Conservation (phyloP, 345 rosid species). For the Geranium rotundifolium region DNA sequence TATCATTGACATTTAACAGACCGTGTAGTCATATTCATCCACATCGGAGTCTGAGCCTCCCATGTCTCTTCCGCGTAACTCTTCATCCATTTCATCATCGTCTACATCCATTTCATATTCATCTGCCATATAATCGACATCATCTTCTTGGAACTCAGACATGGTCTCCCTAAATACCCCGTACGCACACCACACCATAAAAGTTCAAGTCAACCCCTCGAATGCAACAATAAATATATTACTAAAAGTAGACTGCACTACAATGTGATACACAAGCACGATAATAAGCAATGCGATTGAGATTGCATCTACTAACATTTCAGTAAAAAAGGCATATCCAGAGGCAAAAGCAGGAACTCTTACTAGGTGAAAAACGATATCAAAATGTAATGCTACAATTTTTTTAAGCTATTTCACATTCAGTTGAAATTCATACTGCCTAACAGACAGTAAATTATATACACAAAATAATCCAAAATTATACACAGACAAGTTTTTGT, state of each 20-base stretch:
- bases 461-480: neutral
- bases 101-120: slow-evolving; percentile 59
- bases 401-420: neutral
- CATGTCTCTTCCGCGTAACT: slow-evolving; percentile 33
- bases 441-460: too few species aligned
- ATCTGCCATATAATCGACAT: slow-evolving; percentile 51
- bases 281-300: too few species aligned
- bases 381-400: neutral
- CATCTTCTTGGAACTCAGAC: slow-evolving; percentile 50
- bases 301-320: too few species aligned
- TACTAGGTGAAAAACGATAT: neutral
- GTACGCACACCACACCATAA: neutral
- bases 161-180: slow-evolving; percentile 13
- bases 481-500: neutral
- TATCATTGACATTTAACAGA: slow-evolving; percentile 16
- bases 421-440: neutral
- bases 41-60: slow-evolving; percentile 56
- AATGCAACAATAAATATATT: neutral
- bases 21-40: slow-evolving; percentile 48
- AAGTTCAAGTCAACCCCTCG: neutral
- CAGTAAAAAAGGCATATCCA: too few species aligned
- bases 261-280: neutral
- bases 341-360: too few species aligned
- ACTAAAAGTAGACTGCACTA: neutral
- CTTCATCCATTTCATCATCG: slow-evolving; percentile 50